Percentiles rank a stretch among this genome's conserved stretches.
phyloP scores from a whole-genome alignment of 805 yeast genomes.

The Candida takata region DNA sequence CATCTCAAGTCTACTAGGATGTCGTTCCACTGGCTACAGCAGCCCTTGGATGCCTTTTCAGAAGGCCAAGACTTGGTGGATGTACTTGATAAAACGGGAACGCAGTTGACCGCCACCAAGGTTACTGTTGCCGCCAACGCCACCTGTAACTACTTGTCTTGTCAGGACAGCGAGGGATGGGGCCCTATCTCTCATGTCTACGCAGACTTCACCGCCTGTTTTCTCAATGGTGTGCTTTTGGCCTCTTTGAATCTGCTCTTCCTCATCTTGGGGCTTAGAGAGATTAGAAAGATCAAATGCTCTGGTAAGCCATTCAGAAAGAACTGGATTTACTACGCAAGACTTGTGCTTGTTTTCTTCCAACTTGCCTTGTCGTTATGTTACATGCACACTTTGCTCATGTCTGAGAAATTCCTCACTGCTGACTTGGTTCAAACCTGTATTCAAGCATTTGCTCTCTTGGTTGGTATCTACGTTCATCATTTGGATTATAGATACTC shows the following conservation, averaged over 20 bases:
- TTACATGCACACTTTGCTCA: constrained; percentile 9
- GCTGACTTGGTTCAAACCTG: constrained; percentile 32
- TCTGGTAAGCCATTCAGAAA: constrained; percentile 30
- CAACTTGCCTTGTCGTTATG: constrained; percentile 25
- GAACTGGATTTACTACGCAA: constrained; percentile 29
- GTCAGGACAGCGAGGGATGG: constrained; percentile 32
- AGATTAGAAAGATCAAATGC: constrained; percentile 26
- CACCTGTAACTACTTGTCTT: constrained; percentile 10
- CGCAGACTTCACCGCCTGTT: constrained; percentile 55
- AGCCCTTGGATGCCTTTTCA: no score
- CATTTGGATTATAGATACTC: constrained; percentile 67
- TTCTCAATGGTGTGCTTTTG: constrained; percentile 46
- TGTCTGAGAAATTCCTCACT: constrained; percentile 11
- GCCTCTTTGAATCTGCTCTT: constrained; percentile 35
- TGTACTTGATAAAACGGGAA: not conserved
- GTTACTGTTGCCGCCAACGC: constrained; percentile 4
- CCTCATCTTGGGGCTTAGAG: constrained; percentile 34
- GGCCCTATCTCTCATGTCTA: constrained; percentile 35
- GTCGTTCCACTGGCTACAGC: no score
- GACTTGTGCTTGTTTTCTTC: constrained; percentile 27
- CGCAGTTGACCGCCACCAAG: not conserved
- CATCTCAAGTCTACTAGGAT: no score
- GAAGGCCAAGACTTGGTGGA: no score
- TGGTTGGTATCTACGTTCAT: constrained; percentile 51
- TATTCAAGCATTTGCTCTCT: constrained; percentile 33